Percentiles rank a stretch among this genome's conserved stretches.
phyloP scores from a whole-genome alignment of 495 filamentous ascomycete genomes.

The Friedmanniomyces simplex region DNA sequence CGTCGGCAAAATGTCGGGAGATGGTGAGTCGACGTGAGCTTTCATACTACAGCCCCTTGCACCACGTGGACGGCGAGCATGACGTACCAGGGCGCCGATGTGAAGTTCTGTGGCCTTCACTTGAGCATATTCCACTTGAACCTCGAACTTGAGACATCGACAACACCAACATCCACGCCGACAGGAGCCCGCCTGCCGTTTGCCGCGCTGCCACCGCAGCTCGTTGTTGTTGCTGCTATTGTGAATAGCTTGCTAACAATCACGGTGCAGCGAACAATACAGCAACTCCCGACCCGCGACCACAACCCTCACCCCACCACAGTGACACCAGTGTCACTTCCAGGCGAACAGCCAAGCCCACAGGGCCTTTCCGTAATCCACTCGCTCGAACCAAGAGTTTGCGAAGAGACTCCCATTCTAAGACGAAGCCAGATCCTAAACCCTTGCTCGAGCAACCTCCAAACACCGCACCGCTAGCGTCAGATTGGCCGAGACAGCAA shows the following conservation, averaged over 20 bases:
- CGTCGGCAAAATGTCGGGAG: neutral
- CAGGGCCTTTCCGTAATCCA: conserved; percentile 14
- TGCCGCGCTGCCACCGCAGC: neutral
- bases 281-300: neutral
- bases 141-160: neutral
- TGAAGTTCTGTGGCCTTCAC: no score
- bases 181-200: neutral
- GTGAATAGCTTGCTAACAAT: conserved; percentile 6
- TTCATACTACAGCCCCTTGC: neutral
- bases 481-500: neutral
- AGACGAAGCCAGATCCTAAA: conserved; percentile 10
- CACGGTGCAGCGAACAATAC: neutral
- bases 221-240: neutral
- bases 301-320: conserved; percentile 16
- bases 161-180: neutral
- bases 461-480: conserved; percentile 14
- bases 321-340: conserved; percentile 9
- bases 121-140: conserved; percentile 1
- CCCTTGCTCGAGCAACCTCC: conserved; percentile 6
- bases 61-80: neutral
- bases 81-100: conserved; percentile 1
- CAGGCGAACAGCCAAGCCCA: conserved; percentile 1
- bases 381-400: conserved; percentile 17
- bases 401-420: conserved; percentile 16
- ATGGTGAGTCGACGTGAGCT: conserved; percentile 15